A percentile compares a stretch with the other conserved stretches of the same genome.
Conservation (phyloP, 75 land plant genomes). For the Picea glauca region DNA sequence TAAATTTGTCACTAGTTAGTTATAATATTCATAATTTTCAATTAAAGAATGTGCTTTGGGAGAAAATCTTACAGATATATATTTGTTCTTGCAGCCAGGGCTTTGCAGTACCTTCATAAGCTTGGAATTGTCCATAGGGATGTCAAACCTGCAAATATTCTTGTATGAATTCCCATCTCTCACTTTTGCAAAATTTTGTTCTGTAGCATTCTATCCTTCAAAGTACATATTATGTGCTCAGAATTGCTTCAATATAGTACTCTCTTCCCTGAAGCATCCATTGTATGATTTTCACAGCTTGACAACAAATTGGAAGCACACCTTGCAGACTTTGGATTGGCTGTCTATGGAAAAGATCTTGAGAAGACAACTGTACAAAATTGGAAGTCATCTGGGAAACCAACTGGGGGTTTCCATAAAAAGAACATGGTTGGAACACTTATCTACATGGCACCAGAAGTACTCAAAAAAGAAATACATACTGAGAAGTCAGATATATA, state of each 20-base stretch:
- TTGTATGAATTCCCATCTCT: conserved; percentile 47
- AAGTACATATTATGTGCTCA: not conserved
- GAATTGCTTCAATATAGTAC: not conserved
- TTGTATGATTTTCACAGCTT: conserved; percentile 41
- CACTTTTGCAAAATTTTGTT: conserved; percentile 9
- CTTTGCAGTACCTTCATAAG: conserved; percentile 74
- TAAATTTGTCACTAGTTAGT: not conserved
- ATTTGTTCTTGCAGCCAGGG: conserved; percentile 57
- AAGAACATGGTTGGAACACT: conserved; percentile 97
- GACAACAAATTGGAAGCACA: conserved; percentile 63
- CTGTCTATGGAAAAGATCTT: conserved; percentile 59
- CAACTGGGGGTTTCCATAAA: conserved; percentile 96
- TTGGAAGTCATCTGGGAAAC: conserved; percentile 92
- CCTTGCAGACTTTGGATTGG: conserved; percentile 91
- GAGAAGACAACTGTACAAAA: conserved; percentile 35
- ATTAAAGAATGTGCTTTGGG: not conserved
- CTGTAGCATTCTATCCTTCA: not conserved
- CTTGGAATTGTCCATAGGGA: conserved; percentile 90
- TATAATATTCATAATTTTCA: not conserved
- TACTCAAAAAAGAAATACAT: conserved; percentile 75
- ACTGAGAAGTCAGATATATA: conserved; percentile 94
- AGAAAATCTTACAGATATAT: not conserved
- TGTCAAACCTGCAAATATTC: conserved; percentile 93
- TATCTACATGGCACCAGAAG: conserved; percentile 96
- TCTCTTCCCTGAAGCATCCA: conserved; percentile 4